phyloP scores from a whole-genome alignment of 805 yeast species.

The Cyberlindnera meyerae region DNA sequence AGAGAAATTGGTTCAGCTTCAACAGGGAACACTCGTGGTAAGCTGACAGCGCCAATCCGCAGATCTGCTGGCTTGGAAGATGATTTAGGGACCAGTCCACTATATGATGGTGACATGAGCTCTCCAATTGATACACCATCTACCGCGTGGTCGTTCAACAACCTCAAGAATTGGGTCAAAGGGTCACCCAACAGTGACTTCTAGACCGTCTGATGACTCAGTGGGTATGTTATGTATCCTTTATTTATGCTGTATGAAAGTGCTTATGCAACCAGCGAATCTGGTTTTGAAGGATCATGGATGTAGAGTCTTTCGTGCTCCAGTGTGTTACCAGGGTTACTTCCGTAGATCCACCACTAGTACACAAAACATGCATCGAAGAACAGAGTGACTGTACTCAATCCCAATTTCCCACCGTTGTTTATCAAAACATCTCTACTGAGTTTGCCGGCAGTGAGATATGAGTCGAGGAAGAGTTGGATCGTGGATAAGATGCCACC shows the following conservation, averaged over 20 bases:
- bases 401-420: constrained; percentile 36
- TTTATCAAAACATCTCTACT: constrained; percentile 24
- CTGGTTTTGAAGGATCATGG: background rate
- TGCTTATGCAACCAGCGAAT: constrained; percentile 2
- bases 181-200: background rate
- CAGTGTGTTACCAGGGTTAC: background rate
- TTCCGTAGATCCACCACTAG: constrained; percentile 30
- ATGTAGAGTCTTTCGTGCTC: background rate
- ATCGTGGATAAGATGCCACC: constrained; percentile 30
- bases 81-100: background rate
- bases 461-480: constrained; percentile 25
- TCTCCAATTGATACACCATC: background rate
- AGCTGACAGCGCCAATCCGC: background rate
- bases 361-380: constrained; percentile 35
- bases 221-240: background rate
- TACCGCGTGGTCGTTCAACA: background rate
- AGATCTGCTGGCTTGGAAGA: background rate
- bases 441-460: constrained; percentile 24
- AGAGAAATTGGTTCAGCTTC: constrained; percentile 16
- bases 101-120: background rate
- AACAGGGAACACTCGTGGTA: background rate
- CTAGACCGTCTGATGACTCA: background rate
- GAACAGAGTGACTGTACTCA: constrained; percentile 34
- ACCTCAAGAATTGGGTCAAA: constrained; percentile 1
- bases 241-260: no score